Percentiles rank a stretch among this genome's conserved stretches.
phyloP scores from a whole-genome alignment of 306 rosid genomes.

The Citrullus mucosospermus region DNA sequence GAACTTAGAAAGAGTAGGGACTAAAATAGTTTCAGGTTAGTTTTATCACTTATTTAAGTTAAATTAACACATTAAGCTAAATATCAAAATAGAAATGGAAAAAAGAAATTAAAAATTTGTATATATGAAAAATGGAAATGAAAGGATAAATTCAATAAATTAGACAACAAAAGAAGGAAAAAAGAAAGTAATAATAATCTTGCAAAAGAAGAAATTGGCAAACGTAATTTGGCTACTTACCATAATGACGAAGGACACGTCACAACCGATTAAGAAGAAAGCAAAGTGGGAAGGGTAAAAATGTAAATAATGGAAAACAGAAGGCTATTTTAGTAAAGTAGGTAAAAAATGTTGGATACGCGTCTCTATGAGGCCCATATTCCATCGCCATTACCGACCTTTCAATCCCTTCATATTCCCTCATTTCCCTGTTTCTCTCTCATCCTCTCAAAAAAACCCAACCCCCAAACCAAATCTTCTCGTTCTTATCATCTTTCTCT shows the following conservation, averaged over 20 bases:
- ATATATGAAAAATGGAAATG: no score
- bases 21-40: no score
- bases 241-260: constrained; percentile 23
- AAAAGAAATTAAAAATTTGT: no score
- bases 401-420: constrained; percentile 33
- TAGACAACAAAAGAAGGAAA: not conserved
- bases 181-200: not conserved
- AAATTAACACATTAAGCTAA: no score
- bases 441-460: not conserved
- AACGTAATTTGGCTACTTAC: not conserved
- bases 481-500: not conserved
- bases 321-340: not conserved
- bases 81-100: no score
- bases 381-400: constrained; percentile 58
- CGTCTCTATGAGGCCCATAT: constrained; percentile 82
- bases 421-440: constrained; percentile 12
- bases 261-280: constrained; percentile 11
- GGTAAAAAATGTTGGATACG: constrained; percentile 35
- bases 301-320: constrained; percentile 11
- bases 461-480: not conserved
- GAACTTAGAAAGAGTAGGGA: no score
- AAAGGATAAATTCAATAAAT: no score
- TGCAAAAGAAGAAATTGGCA: not conserved
- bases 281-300: not conserved
- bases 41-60: no score